Base-by-base conservation (phyloP, 2,329 filamentous ascomycete species). In the Monosporascus sp. region DNA sequence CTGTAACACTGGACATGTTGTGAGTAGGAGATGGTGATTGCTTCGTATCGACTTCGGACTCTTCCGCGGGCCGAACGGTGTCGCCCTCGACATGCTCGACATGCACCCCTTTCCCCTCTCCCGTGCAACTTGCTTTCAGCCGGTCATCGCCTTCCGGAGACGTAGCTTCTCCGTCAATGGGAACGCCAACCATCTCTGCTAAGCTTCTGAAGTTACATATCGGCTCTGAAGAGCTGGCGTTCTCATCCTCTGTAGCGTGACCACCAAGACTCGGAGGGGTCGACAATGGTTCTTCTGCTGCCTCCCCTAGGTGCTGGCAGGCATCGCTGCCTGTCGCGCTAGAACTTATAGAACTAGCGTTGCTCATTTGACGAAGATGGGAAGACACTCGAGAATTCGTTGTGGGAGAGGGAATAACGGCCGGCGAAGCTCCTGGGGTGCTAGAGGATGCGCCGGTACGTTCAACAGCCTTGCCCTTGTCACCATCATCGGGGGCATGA, bases 161-260 rank as follows among this genome's bases (percentile, higher is more conserved):
- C n/a, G 56, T 45, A 18, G 49, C 50, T 44, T 72, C 68, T 2
- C 74, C 73, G 49, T 83, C 80, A 36, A 83, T 72, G 47, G 81
- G 76, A 7, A 83, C 83, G 0, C 86, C 89, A 31, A 97, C 89
- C 68, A 95, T 89, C 56, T 90, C 89, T 2, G 90, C 89, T 22
- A 97, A 74, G 60, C 90, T 96, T 52, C 85, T 80, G 66, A 97
- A 97, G 68, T 96, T 97, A 71, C 96, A 94, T 81, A 96, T 84
- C 3, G 90, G 83, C 65, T 97, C 92, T 0, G 79, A 73, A 46
- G 42, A 17, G 46, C 78, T 77, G 5, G 75, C 63, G 51, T 74
- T 79, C 6, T 83, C 79, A 14, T 75, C 74, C 11, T 76, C 74
- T 18, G 76, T 73, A 51, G 73, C 74, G 51, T 72, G 72, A 17